Evolutionary conservation across 2,329 filamentous ascomycete genomes (phyloP).

Genomic region (Pseudogymnoascus pannorum): DNA sequence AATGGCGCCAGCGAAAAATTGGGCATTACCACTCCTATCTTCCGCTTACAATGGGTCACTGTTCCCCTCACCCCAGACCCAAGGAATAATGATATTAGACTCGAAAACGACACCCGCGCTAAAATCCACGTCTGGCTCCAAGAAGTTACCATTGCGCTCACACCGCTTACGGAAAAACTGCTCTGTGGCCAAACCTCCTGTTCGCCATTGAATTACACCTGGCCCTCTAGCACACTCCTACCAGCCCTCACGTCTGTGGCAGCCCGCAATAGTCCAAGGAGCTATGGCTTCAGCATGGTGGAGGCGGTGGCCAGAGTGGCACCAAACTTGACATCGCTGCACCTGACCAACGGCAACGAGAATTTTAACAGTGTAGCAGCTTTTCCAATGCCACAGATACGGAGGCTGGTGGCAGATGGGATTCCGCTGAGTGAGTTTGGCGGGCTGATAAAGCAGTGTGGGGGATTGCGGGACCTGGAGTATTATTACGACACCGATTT

Average conservation of each 20-base stretch:
- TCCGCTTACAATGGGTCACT: neutral
- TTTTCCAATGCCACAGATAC: neutral
- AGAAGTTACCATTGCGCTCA: neutral
- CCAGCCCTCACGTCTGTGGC: neutral
- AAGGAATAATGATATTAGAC: too few relatives aligned
- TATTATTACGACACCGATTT: neutral
- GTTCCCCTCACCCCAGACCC: too few relatives aligned
- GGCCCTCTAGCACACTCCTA: too few relatives aligned
- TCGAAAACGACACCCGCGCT: neutral
- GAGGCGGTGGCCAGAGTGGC: neutral
- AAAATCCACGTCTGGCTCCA: neutral
- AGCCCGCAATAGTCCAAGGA: neutral
- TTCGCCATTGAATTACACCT: too few relatives aligned
- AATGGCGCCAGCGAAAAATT: neutral
- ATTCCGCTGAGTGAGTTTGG: neutral
- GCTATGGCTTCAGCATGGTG: neutral
- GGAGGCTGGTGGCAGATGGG: neutral
- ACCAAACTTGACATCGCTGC: neutral
- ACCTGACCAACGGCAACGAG: neutral
- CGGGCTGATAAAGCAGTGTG: neutral
- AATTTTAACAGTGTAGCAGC: too few relatives aligned
- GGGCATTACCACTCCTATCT: neutral
- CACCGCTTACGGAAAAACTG: neutral
- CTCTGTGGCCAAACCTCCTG: neutral
- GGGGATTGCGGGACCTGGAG: neutral